phyloP scores from a whole-genome alignment of 2,329 filamentous ascomycete species.

The Nannizzia gypsea region DNA sequence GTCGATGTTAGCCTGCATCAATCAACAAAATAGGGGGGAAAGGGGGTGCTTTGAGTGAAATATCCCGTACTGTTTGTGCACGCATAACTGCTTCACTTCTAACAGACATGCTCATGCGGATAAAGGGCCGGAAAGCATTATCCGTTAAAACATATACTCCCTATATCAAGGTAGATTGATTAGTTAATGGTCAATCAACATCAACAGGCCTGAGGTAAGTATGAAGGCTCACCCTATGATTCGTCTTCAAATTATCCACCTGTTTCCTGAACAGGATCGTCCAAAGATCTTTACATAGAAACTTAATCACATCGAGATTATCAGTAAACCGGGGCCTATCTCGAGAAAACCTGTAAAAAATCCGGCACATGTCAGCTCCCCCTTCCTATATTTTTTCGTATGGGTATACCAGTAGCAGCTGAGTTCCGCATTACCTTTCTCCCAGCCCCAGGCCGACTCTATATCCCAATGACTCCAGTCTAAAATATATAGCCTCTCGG shows the following conservation, averaged over 20 bases:
- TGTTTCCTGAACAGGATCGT: slow-evolving; percentile 89
- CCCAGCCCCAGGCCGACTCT: slow-evolving; percentile 84
- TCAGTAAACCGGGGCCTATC: slow-evolving; percentile 82
- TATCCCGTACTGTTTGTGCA: slow-evolving; percentile 60
- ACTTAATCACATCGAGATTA: slow-evolving; percentile 92
- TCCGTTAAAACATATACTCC: slow-evolving; percentile 96
- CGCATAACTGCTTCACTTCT: slow-evolving; percentile 59
- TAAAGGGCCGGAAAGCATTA: slow-evolving; percentile 77
- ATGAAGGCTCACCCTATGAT: slow-evolving; percentile 57
- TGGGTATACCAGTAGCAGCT: too few relatives aligned
- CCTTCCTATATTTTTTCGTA: too few relatives aligned
- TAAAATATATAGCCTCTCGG: slow-evolving; percentile 71
- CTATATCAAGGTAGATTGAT: slow-evolving; percentile 35
- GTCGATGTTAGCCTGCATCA: slow-evolving; percentile 12
- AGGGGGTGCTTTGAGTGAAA: background rate
- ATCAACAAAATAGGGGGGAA: background rate
- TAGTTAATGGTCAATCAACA: background rate
- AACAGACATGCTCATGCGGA: slow-evolving; percentile 74
- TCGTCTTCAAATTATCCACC: slow-evolving; percentile 97
- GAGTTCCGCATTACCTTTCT: slow-evolving; percentile 51
- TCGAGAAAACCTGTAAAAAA: slow-evolving; percentile 27
- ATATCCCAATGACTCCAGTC: slow-evolving; percentile 77
- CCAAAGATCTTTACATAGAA: slow-evolving; percentile 98
- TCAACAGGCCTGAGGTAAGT: background rate
- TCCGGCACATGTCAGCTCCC: background rate